Evolutionary conservation across 352 stramenopile genomes (phyloP).

Genomic region (Phytophthora constricta): DNA sequence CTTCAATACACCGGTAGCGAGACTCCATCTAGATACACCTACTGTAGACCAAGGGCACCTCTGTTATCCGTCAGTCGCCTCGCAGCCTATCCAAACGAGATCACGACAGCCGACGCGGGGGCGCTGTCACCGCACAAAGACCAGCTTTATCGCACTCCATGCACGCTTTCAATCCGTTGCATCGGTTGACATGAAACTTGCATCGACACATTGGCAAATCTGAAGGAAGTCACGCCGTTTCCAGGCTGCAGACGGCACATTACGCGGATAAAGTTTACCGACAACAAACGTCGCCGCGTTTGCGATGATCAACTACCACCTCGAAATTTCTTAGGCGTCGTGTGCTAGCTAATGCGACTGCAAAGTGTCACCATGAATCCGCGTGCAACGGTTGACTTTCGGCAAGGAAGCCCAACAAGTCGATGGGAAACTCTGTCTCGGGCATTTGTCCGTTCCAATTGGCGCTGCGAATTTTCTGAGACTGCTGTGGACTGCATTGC

Average conservation of each 20-base stretch:
- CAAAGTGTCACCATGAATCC: constrained; percentile 21
- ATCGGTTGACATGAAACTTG: no score
- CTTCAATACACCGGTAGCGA: no score
- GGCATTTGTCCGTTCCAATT: no score
- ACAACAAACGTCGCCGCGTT: background rate
- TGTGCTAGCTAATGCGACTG: no score
- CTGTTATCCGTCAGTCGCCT: constrained; percentile 30
- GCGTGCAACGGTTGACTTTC: constrained; percentile 2
- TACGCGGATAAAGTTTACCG: no score
- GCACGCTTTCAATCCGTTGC: no score
- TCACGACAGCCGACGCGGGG: constrained; percentile 22
- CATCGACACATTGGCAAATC: no score
- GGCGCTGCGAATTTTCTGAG: no score
- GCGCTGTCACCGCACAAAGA: constrained; percentile 22
- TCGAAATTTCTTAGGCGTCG: constrained; percentile 37
- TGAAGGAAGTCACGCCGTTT: no score
- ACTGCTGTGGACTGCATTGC: no score
- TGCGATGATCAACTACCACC: background rate
- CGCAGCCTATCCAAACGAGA: constrained; percentile 32
- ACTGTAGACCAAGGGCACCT: background rate
- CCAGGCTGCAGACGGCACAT: no score
- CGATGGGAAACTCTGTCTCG: background rate
- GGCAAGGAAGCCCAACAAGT: background rate
- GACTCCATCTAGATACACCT: no score
- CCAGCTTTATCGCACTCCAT: constrained; percentile 17